Base-by-base conservation (phyloP, 768 basidiomycete genomes). In the Candolleomyces eurysporus region DNA sequence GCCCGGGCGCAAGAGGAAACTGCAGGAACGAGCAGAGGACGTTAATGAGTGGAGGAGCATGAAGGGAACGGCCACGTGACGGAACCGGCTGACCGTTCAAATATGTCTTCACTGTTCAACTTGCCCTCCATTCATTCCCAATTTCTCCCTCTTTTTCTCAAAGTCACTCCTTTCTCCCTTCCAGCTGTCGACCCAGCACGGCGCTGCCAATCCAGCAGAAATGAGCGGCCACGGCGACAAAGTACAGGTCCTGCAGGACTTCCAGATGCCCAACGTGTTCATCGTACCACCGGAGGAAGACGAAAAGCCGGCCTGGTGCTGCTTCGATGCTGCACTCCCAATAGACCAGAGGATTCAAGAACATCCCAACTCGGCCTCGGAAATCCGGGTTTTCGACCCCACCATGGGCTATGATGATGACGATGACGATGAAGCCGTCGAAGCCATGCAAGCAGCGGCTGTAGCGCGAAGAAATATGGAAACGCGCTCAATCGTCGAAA, bases 261-360 rank as follows among this genome's bases (percentile, higher is more conserved):
- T 68, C 56, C 63, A 69, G 52, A 72, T 82, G 73, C 84, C 84
- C 22, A 76, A 79, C 59, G 83, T 87, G 60, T 84, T 83, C 61
- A 78, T 86, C 30, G 70, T 81, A 42, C 85, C 85, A 16, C 85
- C 85, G 21, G 84, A 82, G 66, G 85, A 87, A 70, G 85, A 87
- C 61, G 68, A 79, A 19, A 57, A 70, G n/a, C 80, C 81, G 6
- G 74, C 83, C 21, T 85, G 80, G 78, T 84, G 84, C 65, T 85
- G 75, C 69, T 86, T 85, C 68, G 78, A 85, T 67, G 84, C 85
- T 22, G 75, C 76, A 17, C 62, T 67, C 51, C 66, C 65, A 60
- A 62, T 51, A 55, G 65, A 49, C 31, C 64, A 63, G 57, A 57
- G 14, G 53, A 67, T 58, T 60, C 58, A 66, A 64, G 45, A 62